These are phyloP conservation scores for Exophiala phaeomuriformis DNA, from an alignment of 2,329 filamentous ascomycete genomes.

Conservation along the genomic window DNA sequence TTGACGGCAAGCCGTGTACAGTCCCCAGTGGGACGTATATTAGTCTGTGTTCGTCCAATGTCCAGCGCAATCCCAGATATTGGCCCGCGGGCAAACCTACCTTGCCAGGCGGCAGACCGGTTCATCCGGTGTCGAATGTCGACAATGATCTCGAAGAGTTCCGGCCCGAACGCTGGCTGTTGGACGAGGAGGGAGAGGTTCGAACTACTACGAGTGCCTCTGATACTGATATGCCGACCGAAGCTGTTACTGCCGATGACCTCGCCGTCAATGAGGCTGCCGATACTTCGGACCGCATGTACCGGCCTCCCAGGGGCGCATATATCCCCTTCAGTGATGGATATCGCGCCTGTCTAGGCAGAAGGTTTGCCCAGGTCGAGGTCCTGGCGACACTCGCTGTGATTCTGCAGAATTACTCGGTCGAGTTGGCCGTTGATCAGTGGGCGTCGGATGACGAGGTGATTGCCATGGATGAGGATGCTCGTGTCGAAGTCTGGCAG, in stretches of 20 bases:
- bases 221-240: slow-evolving; percentile 17
- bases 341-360: slow-evolving; percentile 48
- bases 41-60: slow-evolving; percentile 48
- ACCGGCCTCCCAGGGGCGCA: slow-evolving; percentile 47
- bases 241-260: slow-evolving; percentile 23
- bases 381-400: slow-evolving; percentile 48
- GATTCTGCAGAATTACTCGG: slow-evolving; percentile 52
- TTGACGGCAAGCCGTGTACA: slow-evolving; percentile 52
- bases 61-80: slow-evolving; percentile 62
- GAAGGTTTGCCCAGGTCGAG: slow-evolving; percentile 52
- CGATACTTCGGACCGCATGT: slow-evolving; percentile 57
- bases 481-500: slow-evolving; percentile 51
- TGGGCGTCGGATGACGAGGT: slow-evolving; percentile 52
- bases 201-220: slow-evolving; percentile 6
- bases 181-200: slow-evolving; percentile 27
- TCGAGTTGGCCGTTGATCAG: slow-evolving; percentile 63
- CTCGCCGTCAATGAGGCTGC: slow-evolving; percentile 51
- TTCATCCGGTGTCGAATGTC: slow-evolving; percentile 29
- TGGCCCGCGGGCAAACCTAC: slow-evolving; percentile 52
- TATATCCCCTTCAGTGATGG: slow-evolving; percentile 52
- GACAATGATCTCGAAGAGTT: slow-evolving; percentile 59
- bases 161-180: slow-evolving; percentile 65
- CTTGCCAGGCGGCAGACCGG: slow-evolving; percentile 34
- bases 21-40: slow-evolving; percentile 54
- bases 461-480: slow-evolving; percentile 41